phyloP scores from a whole-genome alignment of 2,329 filamentous ascomycete genomes.

The Xylariomycetidae sp. region DNA sequence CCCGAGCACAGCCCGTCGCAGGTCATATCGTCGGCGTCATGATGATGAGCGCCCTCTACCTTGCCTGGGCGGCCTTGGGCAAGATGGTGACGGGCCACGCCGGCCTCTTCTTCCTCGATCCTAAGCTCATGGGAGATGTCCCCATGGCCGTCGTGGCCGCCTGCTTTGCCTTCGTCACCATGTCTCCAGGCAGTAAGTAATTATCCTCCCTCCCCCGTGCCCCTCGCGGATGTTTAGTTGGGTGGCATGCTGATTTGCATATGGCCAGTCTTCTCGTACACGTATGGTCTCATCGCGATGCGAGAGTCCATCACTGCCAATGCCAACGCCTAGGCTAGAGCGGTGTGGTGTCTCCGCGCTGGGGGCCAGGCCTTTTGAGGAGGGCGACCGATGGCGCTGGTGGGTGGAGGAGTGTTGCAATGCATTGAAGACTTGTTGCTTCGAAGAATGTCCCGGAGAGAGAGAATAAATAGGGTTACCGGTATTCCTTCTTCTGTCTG shows the following conservation, averaged over 20 bases:
- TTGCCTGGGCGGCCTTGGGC: conserved; percentile 44
- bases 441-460: too few relatives aligned
- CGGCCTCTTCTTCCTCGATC: conserved; percentile 48
- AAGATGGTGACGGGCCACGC: conserved; percentile 38
- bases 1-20: conserved; percentile 34
- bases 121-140: conserved; percentile 33
- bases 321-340: too few relatives aligned
- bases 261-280: conserved; percentile 38
- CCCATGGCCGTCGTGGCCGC: conserved; percentile 38
- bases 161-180: conserved; percentile 36
- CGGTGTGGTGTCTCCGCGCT: too few relatives aligned
- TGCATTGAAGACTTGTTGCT: too few relatives aligned
- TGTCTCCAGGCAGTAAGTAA: conserved; percentile 42
- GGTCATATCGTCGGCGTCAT: conserved; percentile 37
- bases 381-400: too few relatives aligned
- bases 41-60: conserved; percentile 36
- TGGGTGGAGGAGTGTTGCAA: too few relatives aligned
- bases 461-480: too few relatives aligned
- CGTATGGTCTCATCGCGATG: conserved; percentile 43
- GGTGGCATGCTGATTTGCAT: neutral
- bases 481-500: too few relatives aligned
- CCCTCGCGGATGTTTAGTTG: neutral
- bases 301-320: conserved; percentile 35
- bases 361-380: too few relatives aligned
- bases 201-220: neutral